Conservation (phyloP, 805 yeast genomes). For the Kuraishia borneana region DNA sequence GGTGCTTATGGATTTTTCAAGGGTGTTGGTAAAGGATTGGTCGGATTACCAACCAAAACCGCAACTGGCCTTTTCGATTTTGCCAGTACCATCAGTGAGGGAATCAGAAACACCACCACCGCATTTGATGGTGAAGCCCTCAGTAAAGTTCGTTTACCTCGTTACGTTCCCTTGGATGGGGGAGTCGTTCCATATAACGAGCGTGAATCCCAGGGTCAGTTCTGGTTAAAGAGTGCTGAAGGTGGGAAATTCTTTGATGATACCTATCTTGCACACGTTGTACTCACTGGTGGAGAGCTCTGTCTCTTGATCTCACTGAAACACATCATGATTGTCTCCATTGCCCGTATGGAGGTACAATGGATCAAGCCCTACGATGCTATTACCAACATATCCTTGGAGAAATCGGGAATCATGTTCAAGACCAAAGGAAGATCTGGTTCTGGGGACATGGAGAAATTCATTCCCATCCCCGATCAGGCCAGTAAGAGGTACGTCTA, state of each 20-base stretch:
- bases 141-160: slow-evolving; percentile 72
- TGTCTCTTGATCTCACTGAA: slow-evolving; percentile 68
- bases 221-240: slow-evolving; percentile 74
- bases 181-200: slow-evolving; percentile 65
- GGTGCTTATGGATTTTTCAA: slow-evolving; percentile 90
- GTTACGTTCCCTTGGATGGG: slow-evolving; percentile 61
- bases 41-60: slow-evolving; percentile 93
- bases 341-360: slow-evolving; percentile 45
- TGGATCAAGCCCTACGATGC: slow-evolving; percentile 66
- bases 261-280: slow-evolving; percentile 73
- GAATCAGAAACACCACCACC: slow-evolving; percentile 86
- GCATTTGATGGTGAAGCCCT: slow-evolving; percentile 73
- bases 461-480: slow-evolving; percentile 70
- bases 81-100: slow-evolving; percentile 88
- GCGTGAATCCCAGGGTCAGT: slow-evolving; percentile 90
- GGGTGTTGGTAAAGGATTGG: slow-evolving; percentile 90
- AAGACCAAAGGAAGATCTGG: slow-evolving; percentile 43
- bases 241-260: slow-evolving; percentile 73
- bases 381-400: slow-evolving; percentile 63
- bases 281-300: slow-evolving; percentile 70
- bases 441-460: slow-evolving; percentile 22
- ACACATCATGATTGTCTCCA: slow-evolving; percentile 55
- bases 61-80: slow-evolving; percentile 91
- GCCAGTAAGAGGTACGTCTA: slow-evolving; percentile 56
- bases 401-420: slow-evolving; percentile 68